A percentile compares a stretch with the other conserved stretches of the same genome.
These are phyloP conservation scores for Begonia peltatifolia DNA, from an alignment of 306 rosid genomes.

Conservation along the genomic window DNA sequence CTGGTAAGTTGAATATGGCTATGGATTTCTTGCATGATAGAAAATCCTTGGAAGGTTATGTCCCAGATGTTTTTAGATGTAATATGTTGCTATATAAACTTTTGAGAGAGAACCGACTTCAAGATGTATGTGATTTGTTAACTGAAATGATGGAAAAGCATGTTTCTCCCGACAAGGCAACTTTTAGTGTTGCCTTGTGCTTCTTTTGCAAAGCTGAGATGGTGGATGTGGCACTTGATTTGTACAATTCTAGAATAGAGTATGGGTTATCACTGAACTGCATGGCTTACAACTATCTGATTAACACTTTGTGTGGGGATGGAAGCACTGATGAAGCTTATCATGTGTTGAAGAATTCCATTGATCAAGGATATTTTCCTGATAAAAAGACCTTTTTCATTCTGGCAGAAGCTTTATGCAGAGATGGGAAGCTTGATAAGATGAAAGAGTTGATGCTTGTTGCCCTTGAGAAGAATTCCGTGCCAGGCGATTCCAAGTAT, in stretches of 20 bases:
- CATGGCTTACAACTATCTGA: slow-evolving; percentile 59
- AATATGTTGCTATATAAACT: slow-evolving; percentile 51
- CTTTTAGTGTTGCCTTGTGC: slow-evolving; percentile 64
- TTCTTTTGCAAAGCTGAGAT: slow-evolving; percentile 80
- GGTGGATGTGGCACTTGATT: slow-evolving; percentile 40
- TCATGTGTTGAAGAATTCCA: slow-evolving; percentile 22
- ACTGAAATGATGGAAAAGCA: slow-evolving; percentile 56
- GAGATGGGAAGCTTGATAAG: slow-evolving; percentile 46
- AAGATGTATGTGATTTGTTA: slow-evolving; percentile 46
- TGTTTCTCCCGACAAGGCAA: slow-evolving; percentile 37
- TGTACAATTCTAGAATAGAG: slow-evolving; percentile 41
- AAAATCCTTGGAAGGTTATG: slow-evolving; percentile 39
- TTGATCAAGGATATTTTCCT: slow-evolving; percentile 33
- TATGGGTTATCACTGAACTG: slow-evolving; percentile 36
- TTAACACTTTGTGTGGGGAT: slow-evolving; percentile 46
- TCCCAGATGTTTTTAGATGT: slow-evolving; percentile 30
- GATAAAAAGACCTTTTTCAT: slow-evolving; percentile 29
- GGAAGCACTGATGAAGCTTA: slow-evolving; percentile 41
- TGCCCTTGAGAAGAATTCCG: slow-evolving; percentile 27
- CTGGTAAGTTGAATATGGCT: slow-evolving; percentile 44
- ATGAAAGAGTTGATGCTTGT: slow-evolving; percentile 55
- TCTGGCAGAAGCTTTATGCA: slow-evolving; percentile 37
- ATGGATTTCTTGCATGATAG: slow-evolving; percentile 32
- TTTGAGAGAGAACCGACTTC: slow-evolving; percentile 44
- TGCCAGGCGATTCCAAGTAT: slow-evolving; percentile 21